A percentile compares a stretch with the other conserved stretches of the same genome.
phyloP scores from a whole-genome alignment of 805 yeast genomes.

The Starmerella riodocensis region DNA sequence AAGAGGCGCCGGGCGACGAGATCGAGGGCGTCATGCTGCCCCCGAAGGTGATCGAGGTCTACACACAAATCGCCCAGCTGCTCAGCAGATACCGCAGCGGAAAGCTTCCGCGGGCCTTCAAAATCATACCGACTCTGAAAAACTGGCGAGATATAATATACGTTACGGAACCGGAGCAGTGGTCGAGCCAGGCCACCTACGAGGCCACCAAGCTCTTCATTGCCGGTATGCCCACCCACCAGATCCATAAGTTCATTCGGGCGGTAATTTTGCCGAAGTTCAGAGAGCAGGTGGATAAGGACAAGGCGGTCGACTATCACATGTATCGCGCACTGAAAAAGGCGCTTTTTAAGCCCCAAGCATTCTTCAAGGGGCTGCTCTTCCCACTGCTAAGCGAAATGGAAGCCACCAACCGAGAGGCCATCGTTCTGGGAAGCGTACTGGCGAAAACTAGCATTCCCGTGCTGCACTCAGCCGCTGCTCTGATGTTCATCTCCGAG shows the following conservation, averaged over 20 bases:
- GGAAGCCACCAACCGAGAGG: constrained; percentile 75
- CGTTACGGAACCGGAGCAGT: constrained; percentile 79
- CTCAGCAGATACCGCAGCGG: constrained; percentile 87
- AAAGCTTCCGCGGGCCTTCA: constrained; percentile 89
- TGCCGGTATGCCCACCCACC: constrained; percentile 72
- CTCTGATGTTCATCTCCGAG: constrained; percentile 70
- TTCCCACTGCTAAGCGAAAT: constrained; percentile 83
- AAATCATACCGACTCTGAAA: constrained; percentile 78
- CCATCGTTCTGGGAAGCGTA: constrained; percentile 87
- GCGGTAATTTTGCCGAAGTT: constrained; percentile 31
- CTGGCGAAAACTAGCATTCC: constrained; percentile 83
- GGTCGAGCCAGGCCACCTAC: constrained; percentile 92
- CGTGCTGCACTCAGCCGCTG: constrained; percentile 90
- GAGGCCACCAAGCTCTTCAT: constrained; percentile 93
- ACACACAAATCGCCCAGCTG: constrained; percentile 78
- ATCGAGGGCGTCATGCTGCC: constrained; percentile 71
- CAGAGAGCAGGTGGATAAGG: constrained; percentile 30
- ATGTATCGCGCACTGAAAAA: constrained; percentile 83
- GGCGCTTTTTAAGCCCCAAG: constrained; percentile 90
- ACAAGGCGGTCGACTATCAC: constrained; percentile 69
- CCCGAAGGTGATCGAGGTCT: constrained; percentile 91
- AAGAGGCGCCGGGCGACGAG: constrained; percentile 12
- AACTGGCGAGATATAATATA: constrained; percentile 94
- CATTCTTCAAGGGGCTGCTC: constrained; percentile 90
- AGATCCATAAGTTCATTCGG: constrained; percentile 74